Conservation (phyloP, 2,329 filamentous ascomycete genomes). For the Fusarium chuoi region DNA sequence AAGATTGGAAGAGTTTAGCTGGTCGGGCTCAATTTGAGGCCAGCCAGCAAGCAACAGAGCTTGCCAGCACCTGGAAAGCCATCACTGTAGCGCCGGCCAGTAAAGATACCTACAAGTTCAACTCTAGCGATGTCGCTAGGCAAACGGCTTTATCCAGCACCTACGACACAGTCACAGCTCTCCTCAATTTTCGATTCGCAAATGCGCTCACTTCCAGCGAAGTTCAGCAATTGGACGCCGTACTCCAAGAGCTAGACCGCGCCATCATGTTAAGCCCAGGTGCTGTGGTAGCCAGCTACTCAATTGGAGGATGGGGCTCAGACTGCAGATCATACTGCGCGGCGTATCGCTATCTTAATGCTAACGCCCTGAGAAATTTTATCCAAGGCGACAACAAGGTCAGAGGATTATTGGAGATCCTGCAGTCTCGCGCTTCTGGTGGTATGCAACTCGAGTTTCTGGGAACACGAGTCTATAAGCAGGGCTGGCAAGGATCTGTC, state of each 20-base stretch:
- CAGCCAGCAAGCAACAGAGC: not conserved
- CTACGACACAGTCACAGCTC: not conserved
- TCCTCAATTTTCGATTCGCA: not conserved
- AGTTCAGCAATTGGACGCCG: not conserved
- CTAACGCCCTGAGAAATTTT: not conserved
- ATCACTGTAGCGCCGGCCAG: not conserved
- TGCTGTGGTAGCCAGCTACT: not conserved
- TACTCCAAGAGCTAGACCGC: not conserved
- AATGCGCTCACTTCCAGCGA: not conserved
- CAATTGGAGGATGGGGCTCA: not conserved
- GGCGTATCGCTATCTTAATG: not conserved
- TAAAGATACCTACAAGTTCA: not conserved
- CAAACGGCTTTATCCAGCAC: not conserved
- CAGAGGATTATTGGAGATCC: fast-evolving
- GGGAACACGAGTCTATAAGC: not conserved
- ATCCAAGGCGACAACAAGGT: not conserved
- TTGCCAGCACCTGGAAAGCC: not conserved
- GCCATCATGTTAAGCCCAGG: not conserved
- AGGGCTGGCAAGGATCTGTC: constrained; percentile 25
- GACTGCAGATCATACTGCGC: not conserved
- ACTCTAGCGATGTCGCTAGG: not conserved
- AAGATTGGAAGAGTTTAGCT: not conserved
- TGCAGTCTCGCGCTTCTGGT: not conserved
- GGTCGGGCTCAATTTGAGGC: not conserved
- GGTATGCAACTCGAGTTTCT: not conserved